phyloP scores from a whole-genome alignment of 1,284 basidiomycete species.

The Polyporus tsugae region DNA sequence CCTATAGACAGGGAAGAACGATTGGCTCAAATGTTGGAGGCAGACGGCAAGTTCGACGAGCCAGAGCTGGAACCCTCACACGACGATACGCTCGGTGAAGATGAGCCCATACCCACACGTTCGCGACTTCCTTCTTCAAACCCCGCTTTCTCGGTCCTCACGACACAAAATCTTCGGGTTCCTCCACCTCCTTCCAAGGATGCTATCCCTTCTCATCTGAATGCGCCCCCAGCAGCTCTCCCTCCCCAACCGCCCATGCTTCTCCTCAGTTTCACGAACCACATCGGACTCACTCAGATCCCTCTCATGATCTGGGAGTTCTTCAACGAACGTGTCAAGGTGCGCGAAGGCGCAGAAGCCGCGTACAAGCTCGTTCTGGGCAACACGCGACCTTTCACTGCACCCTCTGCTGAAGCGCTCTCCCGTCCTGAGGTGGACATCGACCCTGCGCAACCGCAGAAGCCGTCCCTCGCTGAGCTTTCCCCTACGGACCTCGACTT shows the following conservation, averaged over 20 bases:
- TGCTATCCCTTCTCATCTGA: constrained; percentile 37
- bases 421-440: constrained; percentile 21
- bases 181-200: constrained; percentile 36
- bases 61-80: constrained; percentile 43
- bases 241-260: constrained; percentile 86
- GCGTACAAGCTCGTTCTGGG: constrained; percentile 80
- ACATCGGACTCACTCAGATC: constrained; percentile 88
- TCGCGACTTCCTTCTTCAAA: constrained; percentile 51
- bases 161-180: constrained; percentile 35
- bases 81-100: constrained; percentile 40
- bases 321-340: constrained; percentile 90
- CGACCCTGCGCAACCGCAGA: constrained; percentile 29
- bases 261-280: constrained; percentile 87
- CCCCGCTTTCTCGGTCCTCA: constrained; percentile 52
- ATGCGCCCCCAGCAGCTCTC: constrained; percentile 65
- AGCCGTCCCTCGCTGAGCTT: constrained; percentile 36
- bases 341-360: constrained; percentile 82
- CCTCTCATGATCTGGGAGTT: constrained; percentile 92
- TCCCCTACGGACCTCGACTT: constrained; percentile 75
- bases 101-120: constrained; percentile 49
- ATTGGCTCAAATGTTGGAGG: constrained; percentile 72
- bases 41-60: constrained; percentile 85
- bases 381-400: constrained; percentile 70
- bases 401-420: constrained; percentile 36
- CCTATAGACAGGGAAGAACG: constrained; percentile 80